These are phyloP conservation scores for Termitomyces titanicus DNA, from an alignment of 768 basidiomycete genomes.

Conservation along the genomic window DNA sequence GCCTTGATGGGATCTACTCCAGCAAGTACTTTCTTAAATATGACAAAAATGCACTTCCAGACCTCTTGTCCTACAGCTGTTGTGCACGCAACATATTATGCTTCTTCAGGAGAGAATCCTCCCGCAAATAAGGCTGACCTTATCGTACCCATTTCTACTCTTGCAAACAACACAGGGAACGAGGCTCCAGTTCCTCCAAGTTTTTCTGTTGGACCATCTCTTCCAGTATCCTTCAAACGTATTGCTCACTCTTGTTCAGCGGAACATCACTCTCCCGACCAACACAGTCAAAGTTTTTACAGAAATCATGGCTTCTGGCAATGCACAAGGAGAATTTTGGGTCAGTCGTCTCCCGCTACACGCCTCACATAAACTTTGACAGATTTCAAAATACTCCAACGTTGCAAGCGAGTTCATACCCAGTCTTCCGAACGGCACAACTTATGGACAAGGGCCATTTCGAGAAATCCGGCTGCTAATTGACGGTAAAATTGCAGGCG, in stretches of 20 bases:
- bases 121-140: slow-evolving; percentile 57
- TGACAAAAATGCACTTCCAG: neutral
- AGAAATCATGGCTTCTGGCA: slow-evolving; percentile 67
- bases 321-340: slow-evolving; percentile 72
- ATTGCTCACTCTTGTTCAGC: slow-evolving; percentile 28
- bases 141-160: slow-evolving; percentile 68
- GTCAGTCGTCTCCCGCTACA: slow-evolving; percentile 28
- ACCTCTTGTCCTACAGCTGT: slow-evolving; percentile 38
- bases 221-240: neutral
- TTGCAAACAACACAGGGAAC: slow-evolving; percentile 60
- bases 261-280: slow-evolving; percentile 64
- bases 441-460: slow-evolving; percentile 45
- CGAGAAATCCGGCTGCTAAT: slow-evolving; percentile 45
- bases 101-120: slow-evolving; percentile 52
- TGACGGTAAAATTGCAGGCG: slow-evolving; percentile 43
- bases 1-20: slow-evolving; percentile 65
- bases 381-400: slow-evolving; percentile 57
- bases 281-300: slow-evolving; percentile 67
- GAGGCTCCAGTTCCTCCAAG: slow-evolving; percentile 73
- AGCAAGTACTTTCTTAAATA: slow-evolving; percentile 35
- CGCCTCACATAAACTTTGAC: neutral
- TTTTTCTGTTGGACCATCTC: slow-evolving; percentile 55
- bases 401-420: slow-evolving; percentile 54
- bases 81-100: slow-evolving; percentile 69
- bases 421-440: slow-evolving; percentile 44